Conservation (phyloP, 2,329 filamentous ascomycete species). For the Atkinsonella texensis region DNA sequence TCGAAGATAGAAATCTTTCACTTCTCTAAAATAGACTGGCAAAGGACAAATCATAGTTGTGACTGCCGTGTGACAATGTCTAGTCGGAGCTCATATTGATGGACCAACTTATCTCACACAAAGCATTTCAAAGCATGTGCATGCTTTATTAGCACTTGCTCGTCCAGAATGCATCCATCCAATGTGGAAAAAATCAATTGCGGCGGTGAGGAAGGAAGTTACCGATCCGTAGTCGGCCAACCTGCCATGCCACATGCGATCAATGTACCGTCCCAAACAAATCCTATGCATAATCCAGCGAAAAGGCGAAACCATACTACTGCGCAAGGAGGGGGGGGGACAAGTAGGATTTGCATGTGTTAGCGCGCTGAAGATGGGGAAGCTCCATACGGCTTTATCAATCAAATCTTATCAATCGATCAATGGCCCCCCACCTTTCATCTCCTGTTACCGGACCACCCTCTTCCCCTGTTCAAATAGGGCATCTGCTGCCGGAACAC, state of each 20-base stretch:
- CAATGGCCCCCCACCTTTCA: slow-evolving; percentile 17
- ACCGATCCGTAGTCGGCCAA: not conserved
- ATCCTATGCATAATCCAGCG: not conserved
- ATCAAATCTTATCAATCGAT: slow-evolving; percentile 39
- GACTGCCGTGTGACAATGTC: too few species aligned
- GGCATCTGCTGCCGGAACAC: slow-evolving; percentile 4
- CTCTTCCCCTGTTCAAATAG: slow-evolving; percentile 5
- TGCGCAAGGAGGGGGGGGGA: not conserved
- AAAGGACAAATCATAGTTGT: too few species aligned
- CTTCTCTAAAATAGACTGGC: too few species aligned
- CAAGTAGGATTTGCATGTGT: not conserved
- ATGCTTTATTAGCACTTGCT: too few species aligned
- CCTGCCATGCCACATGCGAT: not conserved
- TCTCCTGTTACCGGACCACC: slow-evolving; percentile 24
- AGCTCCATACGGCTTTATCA: slow-evolving; percentile 22
- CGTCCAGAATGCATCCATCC: too few species aligned
- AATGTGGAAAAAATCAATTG: too few species aligned
- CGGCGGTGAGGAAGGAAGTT: not conserved
- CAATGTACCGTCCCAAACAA: not conserved
- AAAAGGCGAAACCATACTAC: not conserved
- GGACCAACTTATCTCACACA: too few species aligned
- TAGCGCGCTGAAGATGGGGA: not conserved
- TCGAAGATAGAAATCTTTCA: too few species aligned
- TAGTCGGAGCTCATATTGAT: too few species aligned
- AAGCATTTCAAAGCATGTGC: too few species aligned